Conservation (phyloP, 2,329 filamentous ascomycete species). For the Cladophialophora immunda region DNA sequence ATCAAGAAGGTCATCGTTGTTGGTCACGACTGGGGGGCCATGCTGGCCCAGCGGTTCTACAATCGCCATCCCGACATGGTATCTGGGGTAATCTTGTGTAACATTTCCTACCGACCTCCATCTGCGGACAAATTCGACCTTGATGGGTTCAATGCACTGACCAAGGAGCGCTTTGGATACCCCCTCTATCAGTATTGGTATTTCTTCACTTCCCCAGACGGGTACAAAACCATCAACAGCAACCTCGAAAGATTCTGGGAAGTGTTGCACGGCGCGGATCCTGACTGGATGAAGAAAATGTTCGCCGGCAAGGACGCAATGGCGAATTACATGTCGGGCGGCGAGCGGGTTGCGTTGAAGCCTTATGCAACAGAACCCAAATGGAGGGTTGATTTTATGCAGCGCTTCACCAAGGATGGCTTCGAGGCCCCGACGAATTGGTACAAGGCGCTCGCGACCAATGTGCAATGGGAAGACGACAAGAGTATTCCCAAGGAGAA, state of each 20-base stretch:
- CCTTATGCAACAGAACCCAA: constrained; percentile 46
- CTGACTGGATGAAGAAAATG: constrained; percentile 47
- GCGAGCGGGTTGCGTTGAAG: constrained; percentile 43
- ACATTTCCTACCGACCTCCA: constrained; percentile 53
- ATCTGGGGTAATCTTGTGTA: constrained; percentile 54
- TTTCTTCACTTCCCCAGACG: constrained; percentile 54
- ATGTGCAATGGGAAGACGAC: constrained; percentile 27
- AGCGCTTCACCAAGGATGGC: constrained; percentile 42
- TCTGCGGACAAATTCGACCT: constrained; percentile 47
- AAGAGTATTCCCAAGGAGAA: constrained; percentile 24
- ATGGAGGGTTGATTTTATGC: constrained; percentile 47
- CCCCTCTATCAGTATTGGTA: constrained; percentile 56
- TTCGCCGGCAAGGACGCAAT: constrained; percentile 51
- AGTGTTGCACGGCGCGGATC: constrained; percentile 46
- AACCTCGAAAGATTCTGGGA: constrained; percentile 52
- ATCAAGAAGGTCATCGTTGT: constrained; percentile 51
- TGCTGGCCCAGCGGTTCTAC: constrained; percentile 52
- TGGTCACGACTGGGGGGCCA: constrained; percentile 62
- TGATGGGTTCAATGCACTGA: constrained; percentile 45
- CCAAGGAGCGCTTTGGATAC: constrained; percentile 49
- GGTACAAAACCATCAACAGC: constrained; percentile 48
- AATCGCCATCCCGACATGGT: constrained; percentile 53
- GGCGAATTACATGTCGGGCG: constrained; percentile 42
- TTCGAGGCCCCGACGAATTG: constrained; percentile 26
- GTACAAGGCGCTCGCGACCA: constrained; percentile 25